Conservation (phyloP, 1,139 yeast genomes). For the Geotrichum cucujoidarum region DNA sequence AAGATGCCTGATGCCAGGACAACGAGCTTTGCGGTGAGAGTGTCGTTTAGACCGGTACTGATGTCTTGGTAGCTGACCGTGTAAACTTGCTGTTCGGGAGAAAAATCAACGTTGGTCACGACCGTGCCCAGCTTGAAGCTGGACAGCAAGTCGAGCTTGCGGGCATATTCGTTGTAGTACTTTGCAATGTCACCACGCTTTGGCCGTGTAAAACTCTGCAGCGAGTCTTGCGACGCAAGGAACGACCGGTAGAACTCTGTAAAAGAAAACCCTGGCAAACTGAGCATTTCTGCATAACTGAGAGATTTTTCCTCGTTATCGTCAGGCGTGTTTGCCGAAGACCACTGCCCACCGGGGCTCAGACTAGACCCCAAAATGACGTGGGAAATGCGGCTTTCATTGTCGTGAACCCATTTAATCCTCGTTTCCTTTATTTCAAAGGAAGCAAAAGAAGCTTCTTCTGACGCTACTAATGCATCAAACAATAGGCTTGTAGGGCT, state of each 20-base stretch:
- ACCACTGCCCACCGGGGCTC: slow-evolving; percentile 38
- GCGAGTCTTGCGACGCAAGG: slow-evolving; percentile 13
- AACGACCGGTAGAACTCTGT: slow-evolving; percentile 23
- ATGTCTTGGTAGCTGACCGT: slow-evolving; percentile 4
- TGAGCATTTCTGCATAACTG: slow-evolving; percentile 38
- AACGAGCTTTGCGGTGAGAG: slow-evolving; percentile 21
- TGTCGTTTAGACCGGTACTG: not conserved
- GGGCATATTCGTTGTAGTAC: slow-evolving; percentile 32
- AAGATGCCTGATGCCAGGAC: slow-evolving; percentile 37
- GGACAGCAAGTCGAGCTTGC: slow-evolving; percentile 25
- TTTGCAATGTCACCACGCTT: slow-evolving; percentile 31
- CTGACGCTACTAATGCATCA: slow-evolving; percentile 33
- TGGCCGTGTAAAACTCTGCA: slow-evolving; percentile 32
- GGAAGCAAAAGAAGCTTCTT: slow-evolving; percentile 29
- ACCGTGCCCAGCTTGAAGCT: slow-evolving; percentile 15
- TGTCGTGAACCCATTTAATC: slow-evolving; percentile 27
- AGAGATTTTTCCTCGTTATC: slow-evolving; percentile 27
- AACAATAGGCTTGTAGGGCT: slow-evolving; percentile 32
- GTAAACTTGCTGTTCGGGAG: not conserved
- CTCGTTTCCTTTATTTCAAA: slow-evolving; percentile 26
- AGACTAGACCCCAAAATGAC: slow-evolving; percentile 31
- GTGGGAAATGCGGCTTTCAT: slow-evolving; percentile 22
- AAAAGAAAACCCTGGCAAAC: slow-evolving; percentile 35
- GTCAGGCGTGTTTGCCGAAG: slow-evolving; percentile 23
- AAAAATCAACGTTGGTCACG: slow-evolving; percentile 23